phyloP scores from a whole-genome alignment of 2,329 filamentous ascomycete genomes.

The Alternaria hordeiaustralica region DNA sequence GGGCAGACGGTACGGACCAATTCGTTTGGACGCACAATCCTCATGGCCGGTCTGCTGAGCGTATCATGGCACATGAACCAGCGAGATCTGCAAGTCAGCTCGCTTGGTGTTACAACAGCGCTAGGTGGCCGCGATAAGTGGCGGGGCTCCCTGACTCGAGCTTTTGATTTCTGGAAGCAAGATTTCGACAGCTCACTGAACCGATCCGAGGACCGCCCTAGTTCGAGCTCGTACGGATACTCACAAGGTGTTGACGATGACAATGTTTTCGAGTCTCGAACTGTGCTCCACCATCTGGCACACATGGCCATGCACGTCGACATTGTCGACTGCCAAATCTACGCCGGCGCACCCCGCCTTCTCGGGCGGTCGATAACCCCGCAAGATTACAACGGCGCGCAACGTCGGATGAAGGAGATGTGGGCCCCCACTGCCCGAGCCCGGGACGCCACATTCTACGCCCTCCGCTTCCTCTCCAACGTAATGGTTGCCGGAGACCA shows the following conservation, averaged over 20 bases:
- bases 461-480: conserved; percentile 84
- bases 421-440: conserved; percentile 92
- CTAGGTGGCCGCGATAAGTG: conserved; percentile 90
- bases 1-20: conserved; percentile 88
- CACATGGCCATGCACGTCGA: conserved; percentile 99
- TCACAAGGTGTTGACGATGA: conserved; percentile 59
- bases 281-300: conserved; percentile 88
- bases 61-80: conserved; percentile 99
- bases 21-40: conserved; percentile 86
- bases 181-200: conserved; percentile 86
- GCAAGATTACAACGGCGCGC: conserved; percentile 79
- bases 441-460: conserved; percentile 90
- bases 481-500: conserved; percentile 72
- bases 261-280: conserved; percentile 84
- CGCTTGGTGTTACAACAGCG: conserved; percentile 78
- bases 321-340: conserved; percentile 96
- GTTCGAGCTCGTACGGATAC: conserved; percentile 39
- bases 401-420: conserved; percentile 81
- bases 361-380: conserved; percentile 84
- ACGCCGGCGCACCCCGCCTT: conserved; percentile 83
- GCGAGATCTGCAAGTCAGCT: conserved; percentile 88
- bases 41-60: conserved; percentile 92
- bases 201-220: conserved; percentile 53
- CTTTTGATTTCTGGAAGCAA: conserved; percentile 91
- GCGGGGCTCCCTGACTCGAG: conserved; percentile 81